Percentiles rank a stretch among this genome's conserved stretches.
phyloP scores from a whole-genome alignment of 1,139 yeast genomes.

The Hyphopichia burtonii region DNA sequence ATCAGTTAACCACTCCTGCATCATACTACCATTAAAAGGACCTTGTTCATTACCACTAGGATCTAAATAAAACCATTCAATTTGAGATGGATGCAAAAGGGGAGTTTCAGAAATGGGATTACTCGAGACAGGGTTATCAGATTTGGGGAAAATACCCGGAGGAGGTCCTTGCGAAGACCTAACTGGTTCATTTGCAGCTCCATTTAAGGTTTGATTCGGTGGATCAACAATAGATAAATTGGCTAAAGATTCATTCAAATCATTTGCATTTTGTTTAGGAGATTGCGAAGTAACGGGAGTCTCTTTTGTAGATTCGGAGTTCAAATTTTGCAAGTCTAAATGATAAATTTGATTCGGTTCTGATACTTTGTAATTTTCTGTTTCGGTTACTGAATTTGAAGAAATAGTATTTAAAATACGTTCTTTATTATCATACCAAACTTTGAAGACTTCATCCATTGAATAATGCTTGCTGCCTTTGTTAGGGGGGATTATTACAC shows the following conservation, averaged over 20 bases:
- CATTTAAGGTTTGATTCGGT: neutral
- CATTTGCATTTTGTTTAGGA: neutral
- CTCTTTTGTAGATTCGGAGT: neutral
- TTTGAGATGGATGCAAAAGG: conserved; percentile 32
- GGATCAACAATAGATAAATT: neutral
- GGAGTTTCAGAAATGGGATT: conserved; percentile 5
- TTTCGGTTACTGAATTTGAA: conserved; percentile 23
- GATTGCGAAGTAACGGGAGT: conserved; percentile 1
- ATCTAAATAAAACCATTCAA: conserved; percentile 74
- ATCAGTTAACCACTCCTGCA: conserved; percentile 76
- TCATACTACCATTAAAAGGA: conserved; percentile 69
- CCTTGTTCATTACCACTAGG: conserved; percentile 74
- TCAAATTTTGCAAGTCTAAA: conserved; percentile 24
- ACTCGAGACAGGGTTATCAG: neutral
- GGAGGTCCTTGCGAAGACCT: conserved; percentile 12
- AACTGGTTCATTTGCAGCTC: neutral
- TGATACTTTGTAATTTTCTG: conserved; percentile 29
- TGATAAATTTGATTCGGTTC: conserved; percentile 38
- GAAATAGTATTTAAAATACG: conserved; percentile 23
- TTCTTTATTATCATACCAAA: conserved; percentile 49
- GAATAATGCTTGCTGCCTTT: conserved; percentile 42
- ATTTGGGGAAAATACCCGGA: conserved; percentile 17
- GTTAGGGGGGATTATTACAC: conserved; percentile 34
- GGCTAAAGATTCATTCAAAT: conserved; percentile 8
- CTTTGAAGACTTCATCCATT: conserved; percentile 52